phyloP scores from a whole-genome alignment of 345 rosid genomes.

The Aquilaria sinensis region DNA sequence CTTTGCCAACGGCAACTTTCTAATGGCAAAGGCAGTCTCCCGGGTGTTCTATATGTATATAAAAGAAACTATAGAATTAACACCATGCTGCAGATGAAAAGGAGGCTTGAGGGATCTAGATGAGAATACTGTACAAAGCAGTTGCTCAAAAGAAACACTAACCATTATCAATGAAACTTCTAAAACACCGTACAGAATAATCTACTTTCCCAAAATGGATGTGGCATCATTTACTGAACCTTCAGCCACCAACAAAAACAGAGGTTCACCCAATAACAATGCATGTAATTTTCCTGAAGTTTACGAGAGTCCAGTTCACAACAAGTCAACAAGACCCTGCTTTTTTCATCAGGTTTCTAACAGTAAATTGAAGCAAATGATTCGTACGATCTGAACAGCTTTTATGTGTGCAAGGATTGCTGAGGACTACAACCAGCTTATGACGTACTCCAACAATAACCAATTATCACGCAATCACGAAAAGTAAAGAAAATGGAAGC shows the following conservation, averaged over 20 bases:
- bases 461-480: neutral
- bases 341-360: conserved; percentile 21
- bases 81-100: neutral
- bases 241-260: conserved; percentile 22
- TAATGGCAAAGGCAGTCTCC: conserved; percentile 75
- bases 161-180: too few species aligned
- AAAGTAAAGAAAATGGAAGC: neutral
- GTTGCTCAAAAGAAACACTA: too few species aligned
- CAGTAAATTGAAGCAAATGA: neutral
- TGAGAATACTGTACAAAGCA: too few species aligned
- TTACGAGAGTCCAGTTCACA: conserved; percentile 26
- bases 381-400: neutral
- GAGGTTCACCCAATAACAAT: conserved; percentile 56
- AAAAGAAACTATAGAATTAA: neutral
- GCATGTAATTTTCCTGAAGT: conserved; percentile 29
- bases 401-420: neutral
- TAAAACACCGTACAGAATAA: too few species aligned
- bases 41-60: conserved; percentile 48
- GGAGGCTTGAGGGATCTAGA: too few species aligned
- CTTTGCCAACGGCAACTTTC: conserved; percentile 73
- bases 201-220: neutral
- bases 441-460: too few species aligned
- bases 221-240: conserved; percentile 49
- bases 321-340: conserved; percentile 25
- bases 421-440: too few species aligned